Percentiles rank a stretch among this genome's conserved stretches.
Conservation (phyloP, 352 stramenopile species). For the Globisporangium heterothallicum region DNA sequence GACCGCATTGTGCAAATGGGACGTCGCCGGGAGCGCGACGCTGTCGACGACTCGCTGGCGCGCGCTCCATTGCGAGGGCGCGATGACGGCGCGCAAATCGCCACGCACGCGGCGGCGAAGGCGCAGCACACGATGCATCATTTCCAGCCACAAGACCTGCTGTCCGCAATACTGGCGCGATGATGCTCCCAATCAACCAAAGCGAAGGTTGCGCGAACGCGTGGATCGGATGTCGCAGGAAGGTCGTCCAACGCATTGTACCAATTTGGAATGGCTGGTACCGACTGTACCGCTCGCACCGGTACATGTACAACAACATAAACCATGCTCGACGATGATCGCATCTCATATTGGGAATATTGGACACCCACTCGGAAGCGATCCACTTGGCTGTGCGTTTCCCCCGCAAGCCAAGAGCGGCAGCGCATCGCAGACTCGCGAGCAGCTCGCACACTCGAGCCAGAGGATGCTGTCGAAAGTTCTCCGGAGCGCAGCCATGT, state of each 20-base stretch:
- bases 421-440: no score
- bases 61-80: neutral
- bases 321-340: conserved; percentile 7
- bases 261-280: neutral
- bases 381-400: no score
- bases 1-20: neutral
- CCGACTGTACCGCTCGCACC: neutral
- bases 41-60: neutral
- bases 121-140: conserved; percentile 18
- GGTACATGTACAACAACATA: conserved; percentile 4
- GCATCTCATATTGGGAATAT: no score
- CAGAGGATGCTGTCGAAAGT: conserved; percentile 3
- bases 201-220: conserved; percentile 13
- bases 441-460: neutral
- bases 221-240: conserved; percentile 6
- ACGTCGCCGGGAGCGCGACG: neutral
- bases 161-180: neutral
- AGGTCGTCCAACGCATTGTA: neutral
- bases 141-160: conserved; percentile 8
- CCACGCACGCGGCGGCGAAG: conserved; percentile 9
- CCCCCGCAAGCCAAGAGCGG: no score
- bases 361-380: no score
- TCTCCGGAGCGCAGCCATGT: conserved; percentile 9
- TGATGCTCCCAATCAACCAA: neutral
- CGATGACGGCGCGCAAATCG: neutral